Evolutionary conservation across 1,284 basidiomycete genomes (phyloP).

Genomic region (Microbotryum scabiosae): DNA sequence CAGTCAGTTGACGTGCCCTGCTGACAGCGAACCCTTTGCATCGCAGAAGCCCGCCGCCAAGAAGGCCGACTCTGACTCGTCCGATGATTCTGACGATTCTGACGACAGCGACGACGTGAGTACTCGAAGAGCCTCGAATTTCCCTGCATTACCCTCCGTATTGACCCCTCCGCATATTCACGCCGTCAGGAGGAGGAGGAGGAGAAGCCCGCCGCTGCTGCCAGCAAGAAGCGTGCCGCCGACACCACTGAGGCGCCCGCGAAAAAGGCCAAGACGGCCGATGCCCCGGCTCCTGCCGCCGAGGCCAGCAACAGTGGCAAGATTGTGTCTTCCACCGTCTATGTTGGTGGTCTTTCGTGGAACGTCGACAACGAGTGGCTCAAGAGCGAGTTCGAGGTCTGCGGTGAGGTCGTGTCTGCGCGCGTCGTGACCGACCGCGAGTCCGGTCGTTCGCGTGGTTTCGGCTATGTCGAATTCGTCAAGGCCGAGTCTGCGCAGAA

Average conservation of each 20-base stretch:
- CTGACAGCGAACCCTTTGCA: background rate
- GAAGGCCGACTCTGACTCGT: background rate
- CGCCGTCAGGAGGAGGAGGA: conserved; percentile 46
- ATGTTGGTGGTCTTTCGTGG: conserved; percentile 92
- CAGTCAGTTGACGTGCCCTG: no score
- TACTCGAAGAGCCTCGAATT: background rate
- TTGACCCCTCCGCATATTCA: conserved; percentile 9
- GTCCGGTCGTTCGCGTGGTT: conserved; percentile 77
- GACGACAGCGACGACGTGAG: conserved; percentile 25
- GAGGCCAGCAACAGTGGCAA: conserved; percentile 35
- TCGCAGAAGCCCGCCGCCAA: background rate
- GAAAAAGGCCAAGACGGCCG: conserved; percentile 74
- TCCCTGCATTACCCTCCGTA: background rate
- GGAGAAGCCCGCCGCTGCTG: conserved; percentile 50
- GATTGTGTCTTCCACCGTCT: conserved; percentile 62
- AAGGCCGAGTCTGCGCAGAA: conserved; percentile 57
- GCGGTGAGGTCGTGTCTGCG: conserved; percentile 78
- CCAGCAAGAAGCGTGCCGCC: conserved; percentile 56
- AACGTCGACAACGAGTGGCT: conserved; percentile 97
- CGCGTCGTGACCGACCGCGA: conserved; percentile 87
- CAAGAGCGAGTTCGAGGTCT: conserved; percentile 77
- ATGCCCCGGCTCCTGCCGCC: conserved; percentile 43
- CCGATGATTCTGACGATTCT: conserved; percentile 14
- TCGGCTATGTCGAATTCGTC: conserved; percentile 88
- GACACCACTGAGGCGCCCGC: conserved; percentile 51